phyloP scores from a whole-genome alignment of 768 basidiomycete species.

The Guyanaporus albipodus region DNA sequence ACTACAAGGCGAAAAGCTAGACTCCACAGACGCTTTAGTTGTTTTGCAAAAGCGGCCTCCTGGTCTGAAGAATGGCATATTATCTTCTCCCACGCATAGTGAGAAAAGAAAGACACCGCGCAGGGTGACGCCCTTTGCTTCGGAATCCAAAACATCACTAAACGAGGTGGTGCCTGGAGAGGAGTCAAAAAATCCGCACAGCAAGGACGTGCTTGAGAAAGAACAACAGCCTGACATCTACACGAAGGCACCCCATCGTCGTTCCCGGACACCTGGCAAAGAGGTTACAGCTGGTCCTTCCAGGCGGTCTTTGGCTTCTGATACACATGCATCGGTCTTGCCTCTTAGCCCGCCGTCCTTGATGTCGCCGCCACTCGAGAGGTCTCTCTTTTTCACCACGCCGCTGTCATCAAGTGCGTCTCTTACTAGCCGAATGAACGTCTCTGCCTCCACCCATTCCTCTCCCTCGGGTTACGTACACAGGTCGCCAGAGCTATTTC shows the following conservation, averaged over 20 bases:
- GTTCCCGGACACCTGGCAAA: constrained; percentile 3
- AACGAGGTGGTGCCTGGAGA: neutral
- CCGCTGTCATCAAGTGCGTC: constrained; percentile 15
- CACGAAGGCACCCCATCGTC: constrained; percentile 17
- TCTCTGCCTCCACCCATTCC: neutral
- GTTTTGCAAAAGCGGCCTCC: neutral
- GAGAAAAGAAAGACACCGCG: neutral
- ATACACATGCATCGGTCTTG: constrained; percentile 39
- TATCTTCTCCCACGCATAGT: neutral
- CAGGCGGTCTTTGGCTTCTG: constrained; percentile 15
- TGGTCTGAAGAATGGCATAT: neutral
- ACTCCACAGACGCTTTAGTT: neutral
- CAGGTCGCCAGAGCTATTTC: constrained; percentile 11
- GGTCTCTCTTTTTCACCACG: constrained; percentile 50
- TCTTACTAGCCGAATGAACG: constrained; percentile 6
- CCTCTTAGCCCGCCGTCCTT: constrained; percentile 56
- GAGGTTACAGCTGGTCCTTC: neutral
- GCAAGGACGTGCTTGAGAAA: neutral
- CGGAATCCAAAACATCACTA: neutral
- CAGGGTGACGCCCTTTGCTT: constrained; percentile 10
- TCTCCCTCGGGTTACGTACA: neutral
- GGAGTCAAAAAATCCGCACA: neutral
- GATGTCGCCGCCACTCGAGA: constrained; percentile 54
- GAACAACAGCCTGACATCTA: constrained; percentile 9
- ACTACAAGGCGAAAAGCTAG: neutral